Percentiles rank a stretch among this genome's conserved stretches.
Conservation (phyloP, 768 basidiomycete genomes). For the Mycena capillaripes region DNA sequence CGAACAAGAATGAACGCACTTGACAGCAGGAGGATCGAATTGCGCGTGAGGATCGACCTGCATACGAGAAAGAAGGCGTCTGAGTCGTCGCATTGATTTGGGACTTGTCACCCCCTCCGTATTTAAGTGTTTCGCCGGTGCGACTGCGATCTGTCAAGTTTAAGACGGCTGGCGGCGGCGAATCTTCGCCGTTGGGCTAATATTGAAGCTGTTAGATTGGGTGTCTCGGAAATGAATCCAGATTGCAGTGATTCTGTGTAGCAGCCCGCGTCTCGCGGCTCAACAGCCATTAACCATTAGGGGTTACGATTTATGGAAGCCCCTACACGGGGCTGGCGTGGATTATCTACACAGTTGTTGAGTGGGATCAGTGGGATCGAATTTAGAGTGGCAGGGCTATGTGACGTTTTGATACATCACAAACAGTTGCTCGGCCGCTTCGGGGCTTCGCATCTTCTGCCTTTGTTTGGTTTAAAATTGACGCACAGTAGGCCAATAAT, state of each 20-base stretch:
- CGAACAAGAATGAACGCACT: conserved; percentile 16
- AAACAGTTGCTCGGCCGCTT: too few relatives aligned
- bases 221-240: conserved; percentile 17
- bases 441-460: too few relatives aligned
- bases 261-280: conserved; percentile 17
- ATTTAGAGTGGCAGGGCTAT: background rate
- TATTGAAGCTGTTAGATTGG: conserved; percentile 8
- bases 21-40: conserved; percentile 9
- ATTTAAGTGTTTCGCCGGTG: conserved; percentile 16
- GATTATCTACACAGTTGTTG: background rate
- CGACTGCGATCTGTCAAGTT: conserved; percentile 21
- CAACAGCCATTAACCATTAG: conserved; percentile 6
- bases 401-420: too few relatives aligned
- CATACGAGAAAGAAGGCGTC: background rate
- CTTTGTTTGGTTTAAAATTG: too few relatives aligned
- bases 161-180: conserved; percentile 12
- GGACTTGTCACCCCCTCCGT: conserved; percentile 9
- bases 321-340: conserved; percentile 1
- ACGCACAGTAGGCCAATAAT: too few relatives aligned
- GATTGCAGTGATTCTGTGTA: conserved; percentile 13
- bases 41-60: conserved; percentile 17
- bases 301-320: conserved; percentile 2
- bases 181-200: background rate
- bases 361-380: conserved; percentile 1
- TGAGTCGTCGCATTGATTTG: conserved; percentile 11